Percentiles rank a stretch among this genome's conserved stretches.
phyloP scores from a whole-genome alignment of 2,329 filamentous ascomycete genomes.

The Thielaviopsis populi region DNA sequence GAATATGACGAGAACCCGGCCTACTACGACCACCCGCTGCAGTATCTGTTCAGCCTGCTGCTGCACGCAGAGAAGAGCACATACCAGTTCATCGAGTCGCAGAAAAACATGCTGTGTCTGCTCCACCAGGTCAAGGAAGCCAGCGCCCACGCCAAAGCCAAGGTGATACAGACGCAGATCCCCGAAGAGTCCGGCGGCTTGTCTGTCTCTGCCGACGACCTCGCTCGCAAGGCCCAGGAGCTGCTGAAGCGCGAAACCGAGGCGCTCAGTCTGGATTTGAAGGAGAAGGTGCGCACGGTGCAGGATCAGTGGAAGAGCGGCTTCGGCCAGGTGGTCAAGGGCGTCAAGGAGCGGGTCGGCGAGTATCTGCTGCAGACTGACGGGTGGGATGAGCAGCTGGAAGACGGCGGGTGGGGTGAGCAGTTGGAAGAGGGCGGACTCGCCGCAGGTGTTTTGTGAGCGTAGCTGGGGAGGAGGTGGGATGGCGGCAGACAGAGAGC shows the following conservation, averaged over 20 bases:
- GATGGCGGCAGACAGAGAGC: background rate
- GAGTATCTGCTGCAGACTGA: constrained; percentile 58
- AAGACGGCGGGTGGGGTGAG: constrained; percentile 88
- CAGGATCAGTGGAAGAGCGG: constrained; percentile 84
- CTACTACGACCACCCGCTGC: constrained; percentile 67
- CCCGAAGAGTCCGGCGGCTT: constrained; percentile 24
- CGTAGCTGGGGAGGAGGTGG: background rate
- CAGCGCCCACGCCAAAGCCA: constrained; percentile 52
- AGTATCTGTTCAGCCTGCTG: constrained; percentile 78
- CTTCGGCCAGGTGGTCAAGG: constrained; percentile 60
- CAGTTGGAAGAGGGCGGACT: constrained; percentile 39
- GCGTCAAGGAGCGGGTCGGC: constrained; percentile 59
- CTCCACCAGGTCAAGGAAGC: constrained; percentile 80
- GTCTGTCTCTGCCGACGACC: constrained; percentile 24
- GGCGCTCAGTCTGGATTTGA: constrained; percentile 66
- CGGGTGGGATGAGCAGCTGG: constrained; percentile 74
- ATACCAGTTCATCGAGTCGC: constrained; percentile 92
- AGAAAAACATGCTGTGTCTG: constrained; percentile 79
- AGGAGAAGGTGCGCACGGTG: constrained; percentile 82
- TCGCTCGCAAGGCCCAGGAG: constrained; percentile 32
- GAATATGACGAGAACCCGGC: constrained; percentile 78
- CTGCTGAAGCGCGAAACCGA: constrained; percentile 53
- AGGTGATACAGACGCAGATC: constrained; percentile 49
- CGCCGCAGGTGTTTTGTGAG: constrained; percentile 34
- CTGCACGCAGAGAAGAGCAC: constrained; percentile 82